Evolutionary conservation across 345 rosid genomes (phyloP).

Genomic region (Eucalyptus sp.): DNA sequence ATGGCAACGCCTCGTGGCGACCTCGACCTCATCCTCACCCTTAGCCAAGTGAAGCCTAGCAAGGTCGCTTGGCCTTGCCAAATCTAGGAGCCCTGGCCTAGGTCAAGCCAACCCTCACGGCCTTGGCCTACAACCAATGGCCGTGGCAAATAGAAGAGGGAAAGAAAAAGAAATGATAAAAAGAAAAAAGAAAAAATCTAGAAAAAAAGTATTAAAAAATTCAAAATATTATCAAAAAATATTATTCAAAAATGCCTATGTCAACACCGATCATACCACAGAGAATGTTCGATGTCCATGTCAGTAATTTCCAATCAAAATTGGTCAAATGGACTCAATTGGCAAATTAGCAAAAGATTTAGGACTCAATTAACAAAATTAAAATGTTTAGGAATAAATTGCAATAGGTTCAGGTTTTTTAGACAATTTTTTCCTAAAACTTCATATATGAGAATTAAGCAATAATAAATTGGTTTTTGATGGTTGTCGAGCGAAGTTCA

Average conservation of each 20-base stretch:
- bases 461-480: background rate
- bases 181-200: background rate
- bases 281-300: too few species aligned
- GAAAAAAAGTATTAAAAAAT: too few species aligned
- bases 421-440: background rate
- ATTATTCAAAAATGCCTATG: too few species aligned
- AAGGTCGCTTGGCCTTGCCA: background rate
- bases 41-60: fast-evolving
- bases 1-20: background rate
- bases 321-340: too few species aligned
- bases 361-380: too few species aligned
- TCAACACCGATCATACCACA: too few species aligned
- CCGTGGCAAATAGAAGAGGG: background rate
- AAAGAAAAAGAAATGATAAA: background rate
- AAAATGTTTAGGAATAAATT: too few species aligned
- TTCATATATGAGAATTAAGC: background rate
- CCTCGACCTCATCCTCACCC: too few species aligned
- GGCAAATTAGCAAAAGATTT: too few species aligned
- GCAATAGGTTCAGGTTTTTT: too few species aligned
- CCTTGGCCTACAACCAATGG: background rate
- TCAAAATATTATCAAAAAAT: too few species aligned
- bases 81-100: background rate
- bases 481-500: background rate
- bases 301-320: too few species aligned
- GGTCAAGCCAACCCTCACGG: background rate